phyloP scores from a whole-genome alignment of 2,329 filamentous ascomycete species.

The Trichoderma sp. region DNA sequence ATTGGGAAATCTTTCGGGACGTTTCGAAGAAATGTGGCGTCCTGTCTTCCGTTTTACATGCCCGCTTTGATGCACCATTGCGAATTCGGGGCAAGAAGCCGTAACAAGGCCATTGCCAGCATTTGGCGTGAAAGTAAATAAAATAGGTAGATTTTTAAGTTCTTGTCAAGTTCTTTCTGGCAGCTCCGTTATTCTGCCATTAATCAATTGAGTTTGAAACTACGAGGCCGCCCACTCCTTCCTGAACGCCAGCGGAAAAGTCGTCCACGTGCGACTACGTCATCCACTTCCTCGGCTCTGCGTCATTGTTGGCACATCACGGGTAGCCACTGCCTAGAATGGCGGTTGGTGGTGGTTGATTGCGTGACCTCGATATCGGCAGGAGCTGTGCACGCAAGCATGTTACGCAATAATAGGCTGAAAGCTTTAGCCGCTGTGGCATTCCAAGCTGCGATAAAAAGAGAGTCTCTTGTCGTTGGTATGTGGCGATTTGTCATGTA shows the following conservation, averaged over 20 bases:
- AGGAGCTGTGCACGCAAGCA: not conserved
- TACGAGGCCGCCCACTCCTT: not conserved
- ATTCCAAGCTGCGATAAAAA: constrained; percentile 5
- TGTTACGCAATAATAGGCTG: constrained; percentile 15
- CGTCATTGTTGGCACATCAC: constrained; percentile 7
- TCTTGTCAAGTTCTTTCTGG: not conserved
- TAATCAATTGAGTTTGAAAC: constrained; percentile 13
- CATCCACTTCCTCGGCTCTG: not conserved
- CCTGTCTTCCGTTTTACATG: not conserved
- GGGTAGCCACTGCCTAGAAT: not conserved
- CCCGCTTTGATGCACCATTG: not conserved
- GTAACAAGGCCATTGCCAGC: not conserved
- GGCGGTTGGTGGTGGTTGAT: not conserved
- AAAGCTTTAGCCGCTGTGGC: not conserved
- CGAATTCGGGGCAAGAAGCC: not conserved
- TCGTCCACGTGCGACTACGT: constrained; percentile 16
- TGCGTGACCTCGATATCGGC: constrained; percentile 3
- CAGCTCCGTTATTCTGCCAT: not conserved
- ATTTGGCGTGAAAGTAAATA: not conserved
- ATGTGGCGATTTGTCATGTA: not conserved
- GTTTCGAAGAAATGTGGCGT: not conserved
- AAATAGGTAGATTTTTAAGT: not conserved
- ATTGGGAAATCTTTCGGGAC: not conserved
- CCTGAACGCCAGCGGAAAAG: not conserved
- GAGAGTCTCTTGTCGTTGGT: not conserved